These are phyloP conservation scores for Lactifluus subvellereus DNA, from an alignment of 768 basidiomycete species.

Conservation along the genomic window DNA sequence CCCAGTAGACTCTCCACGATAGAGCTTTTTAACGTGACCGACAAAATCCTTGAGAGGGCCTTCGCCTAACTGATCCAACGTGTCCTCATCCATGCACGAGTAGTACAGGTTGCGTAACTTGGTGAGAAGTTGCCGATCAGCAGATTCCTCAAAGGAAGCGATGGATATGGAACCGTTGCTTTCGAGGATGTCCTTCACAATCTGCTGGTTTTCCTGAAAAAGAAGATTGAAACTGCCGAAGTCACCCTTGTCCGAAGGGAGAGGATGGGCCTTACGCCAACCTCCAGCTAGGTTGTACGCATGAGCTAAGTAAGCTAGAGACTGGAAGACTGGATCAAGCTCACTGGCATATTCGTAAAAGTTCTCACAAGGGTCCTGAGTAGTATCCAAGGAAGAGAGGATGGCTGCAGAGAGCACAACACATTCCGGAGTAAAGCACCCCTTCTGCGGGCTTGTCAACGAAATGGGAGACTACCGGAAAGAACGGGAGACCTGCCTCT, in stretches of 20 bases:
- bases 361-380: slow-evolving; percentile 90
- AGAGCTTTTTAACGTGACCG: slow-evolving; percentile 53
- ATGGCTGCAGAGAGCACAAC: slow-evolving; percentile 79
- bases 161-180: slow-evolving; percentile 29
- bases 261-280: slow-evolving; percentile 76
- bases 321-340: slow-evolving; percentile 31
- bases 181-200: slow-evolving; percentile 70
- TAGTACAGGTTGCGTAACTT: slow-evolving; percentile 70
- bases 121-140: slow-evolving; percentile 50
- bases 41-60: slow-evolving; percentile 67
- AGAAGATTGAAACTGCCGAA: slow-evolving; percentile 71
- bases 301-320: background rate
- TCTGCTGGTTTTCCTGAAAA: slow-evolving; percentile 67
- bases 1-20: slow-evolving; percentile 46
- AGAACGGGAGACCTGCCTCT: slow-evolving; percentile 29
- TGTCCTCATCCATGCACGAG: slow-evolving; percentile 76
- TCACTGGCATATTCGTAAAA: slow-evolving; percentile 90
- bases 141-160: slow-evolving; percentile 26
- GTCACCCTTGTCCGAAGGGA: slow-evolving; percentile 79
- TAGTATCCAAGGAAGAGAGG: slow-evolving; percentile 69
- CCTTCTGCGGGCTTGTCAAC: slow-evolving; percentile 37
- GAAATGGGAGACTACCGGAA: background rate
- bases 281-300: slow-evolving; percentile 58
- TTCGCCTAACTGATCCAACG: slow-evolving; percentile 66
- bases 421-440: slow-evolving; percentile 75